Evolutionary conservation across 306 rosid species (phyloP), one percentile per base, ranked within the genome.

Genomic region (Quercus engelmannii): DNA sequence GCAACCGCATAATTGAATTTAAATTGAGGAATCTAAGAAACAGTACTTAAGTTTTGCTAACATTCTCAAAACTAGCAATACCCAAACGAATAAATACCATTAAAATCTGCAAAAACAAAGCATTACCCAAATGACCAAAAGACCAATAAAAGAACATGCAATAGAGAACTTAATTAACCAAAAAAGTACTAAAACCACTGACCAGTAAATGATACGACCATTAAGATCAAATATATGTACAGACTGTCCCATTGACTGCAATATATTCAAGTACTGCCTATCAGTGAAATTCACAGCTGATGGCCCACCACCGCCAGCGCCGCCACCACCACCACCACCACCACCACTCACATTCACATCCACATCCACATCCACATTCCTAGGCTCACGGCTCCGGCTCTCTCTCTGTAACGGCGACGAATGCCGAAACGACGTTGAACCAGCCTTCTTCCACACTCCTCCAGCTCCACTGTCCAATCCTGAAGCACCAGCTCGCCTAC

Each of bases 191-290:
- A 49, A 58, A 68, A 68, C 41, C 11, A 72, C 84, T 64, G 28
- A 96, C 99, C 99, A 96, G 85, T 89, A 93, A 49, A 91, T 89
- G 25, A 96, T 82, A 43, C 84, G 93, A 75, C 83, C 83, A 58
- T 72, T 74, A 57, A 85, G 92, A 92, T 96, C 99, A 87, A 91
- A 87, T 55, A 96, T 88, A 85, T 96, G 93, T 74, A 96, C 92
- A 76, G 98, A 79, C 69, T 93, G 99, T 38, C 99, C 99, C 90
- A 96, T 87, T 28, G 98, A 96, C 86, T 96, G 97, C 91, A 96
- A 87, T 68, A 93, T 96, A 87, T 90, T 96, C 69, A 89, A 87
- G 86, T 87, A 93, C 70, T 93, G 98, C 67, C 74, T 87, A 69
- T 90, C 89, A 38, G 89, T 89, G 65, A 90, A 90, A 80, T 90